These are phyloP conservation scores for Tinospora cordifolia DNA, from an alignment of 164 flowering plant genomes.

Conservation along the genomic window DNA sequence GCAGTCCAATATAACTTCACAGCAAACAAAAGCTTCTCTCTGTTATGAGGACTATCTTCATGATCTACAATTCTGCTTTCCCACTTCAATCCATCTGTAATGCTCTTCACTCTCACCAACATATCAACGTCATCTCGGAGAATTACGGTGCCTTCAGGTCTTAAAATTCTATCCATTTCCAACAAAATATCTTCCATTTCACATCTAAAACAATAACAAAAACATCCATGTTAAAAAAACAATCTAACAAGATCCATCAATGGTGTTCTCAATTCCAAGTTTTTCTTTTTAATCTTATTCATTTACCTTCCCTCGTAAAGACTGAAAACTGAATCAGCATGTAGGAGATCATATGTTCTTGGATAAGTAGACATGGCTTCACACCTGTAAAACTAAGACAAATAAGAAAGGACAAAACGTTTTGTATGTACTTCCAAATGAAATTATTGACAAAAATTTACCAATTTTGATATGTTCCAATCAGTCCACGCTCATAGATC, in stretches of 20 bases:
- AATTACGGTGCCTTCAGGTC: constrained; percentile 69
- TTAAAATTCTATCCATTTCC: constrained; percentile 77
- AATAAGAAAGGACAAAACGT: background rate
- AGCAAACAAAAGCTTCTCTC: constrained; percentile 62
- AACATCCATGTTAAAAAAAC: background rate
- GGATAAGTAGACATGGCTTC: constrained; percentile 94
- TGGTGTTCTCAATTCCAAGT: no score
- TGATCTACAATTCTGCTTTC: constrained; percentile 59
- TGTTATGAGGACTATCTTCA: constrained; percentile 55
- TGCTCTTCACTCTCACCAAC: constrained; percentile 39
- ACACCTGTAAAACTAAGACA: constrained; percentile 40
- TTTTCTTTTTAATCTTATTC: background rate
- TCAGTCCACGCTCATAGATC: constrained; percentile 71
- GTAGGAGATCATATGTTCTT: constrained; percentile 68
- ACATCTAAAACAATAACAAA: constrained; percentile 37
- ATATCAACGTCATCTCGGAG: constrained; percentile 71
- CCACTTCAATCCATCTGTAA: constrained; percentile 54
- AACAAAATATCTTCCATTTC: constrained; percentile 58
- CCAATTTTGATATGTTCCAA: constrained; percentile 89
- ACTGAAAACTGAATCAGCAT: constrained; percentile 52
- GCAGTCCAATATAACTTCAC: constrained; percentile 73
- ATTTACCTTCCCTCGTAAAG: constrained; percentile 61
- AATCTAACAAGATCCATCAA: background rate
- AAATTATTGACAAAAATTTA: constrained; percentile 17
- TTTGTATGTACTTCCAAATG: background rate